Conservation (phyloP, 2,329 filamentous ascomycete species). For the Venturia nashicola region DNA sequence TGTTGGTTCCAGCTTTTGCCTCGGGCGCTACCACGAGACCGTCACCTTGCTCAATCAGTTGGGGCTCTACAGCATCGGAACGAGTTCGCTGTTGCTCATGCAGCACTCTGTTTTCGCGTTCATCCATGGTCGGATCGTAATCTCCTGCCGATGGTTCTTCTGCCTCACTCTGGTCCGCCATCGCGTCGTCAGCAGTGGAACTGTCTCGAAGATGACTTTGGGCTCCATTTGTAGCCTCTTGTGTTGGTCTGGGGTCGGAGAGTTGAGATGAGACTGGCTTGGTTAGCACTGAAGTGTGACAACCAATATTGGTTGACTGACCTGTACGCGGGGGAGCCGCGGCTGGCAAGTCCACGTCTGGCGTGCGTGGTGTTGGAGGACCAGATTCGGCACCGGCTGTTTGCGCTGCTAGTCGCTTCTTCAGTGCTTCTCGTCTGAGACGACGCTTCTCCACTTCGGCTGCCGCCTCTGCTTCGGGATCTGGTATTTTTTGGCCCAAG, state of each 20-base stretch:
- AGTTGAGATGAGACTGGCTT: not conserved
- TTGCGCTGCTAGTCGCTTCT: not conserved
- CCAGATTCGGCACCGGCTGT: not conserved
- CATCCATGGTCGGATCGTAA: conserved; percentile 81
- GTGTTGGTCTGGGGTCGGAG: conserved; percentile 13
- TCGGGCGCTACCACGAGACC: conserved; percentile 17
- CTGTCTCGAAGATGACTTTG: conserved; percentile 9
- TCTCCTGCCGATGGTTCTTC: conserved; percentile 85
- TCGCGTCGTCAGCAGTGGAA: not conserved
- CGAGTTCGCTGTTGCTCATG: conserved; percentile 38
- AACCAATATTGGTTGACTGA: not conserved
- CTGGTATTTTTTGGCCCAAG: not conserved
- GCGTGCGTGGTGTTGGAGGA: not conserved
- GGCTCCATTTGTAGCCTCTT: conserved; percentile 12
- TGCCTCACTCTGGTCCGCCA: conserved; percentile 31
- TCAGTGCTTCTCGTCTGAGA: not conserved
- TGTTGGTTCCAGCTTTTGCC: conserved; percentile 21
- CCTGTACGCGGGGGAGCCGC: not conserved
- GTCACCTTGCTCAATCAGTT: conserved; percentile 12
- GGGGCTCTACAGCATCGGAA: conserved; percentile 8
- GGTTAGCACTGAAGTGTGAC: not conserved
- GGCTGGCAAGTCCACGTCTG: conserved; percentile 1
- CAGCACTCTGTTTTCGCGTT: conserved; percentile 68
- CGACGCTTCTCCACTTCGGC: not conserved
- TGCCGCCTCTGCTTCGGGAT: conserved; percentile 1